phyloP scores from a whole-genome alignment of 2,329 filamentous ascomycete species.

The Trichoderma afroharzianum region DNA sequence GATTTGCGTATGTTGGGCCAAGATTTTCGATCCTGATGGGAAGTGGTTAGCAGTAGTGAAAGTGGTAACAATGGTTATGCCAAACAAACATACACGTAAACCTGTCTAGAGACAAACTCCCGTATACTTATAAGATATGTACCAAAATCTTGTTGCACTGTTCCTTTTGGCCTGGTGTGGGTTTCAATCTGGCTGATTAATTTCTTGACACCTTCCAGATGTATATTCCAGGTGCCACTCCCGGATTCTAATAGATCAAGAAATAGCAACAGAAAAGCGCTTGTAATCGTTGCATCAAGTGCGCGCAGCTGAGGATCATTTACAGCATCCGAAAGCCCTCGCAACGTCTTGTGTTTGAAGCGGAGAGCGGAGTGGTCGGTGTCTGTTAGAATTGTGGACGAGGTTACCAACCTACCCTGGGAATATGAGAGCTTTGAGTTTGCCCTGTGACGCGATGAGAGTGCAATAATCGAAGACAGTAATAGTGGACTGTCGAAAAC shows the following conservation, averaged over 20 bases:
- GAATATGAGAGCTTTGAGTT: neutral
- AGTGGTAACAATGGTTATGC: neutral
- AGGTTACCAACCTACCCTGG: neutral
- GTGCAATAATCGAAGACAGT: neutral
- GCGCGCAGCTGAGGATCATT: neutral
- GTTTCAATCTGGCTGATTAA: neutral
- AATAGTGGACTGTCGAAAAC: neutral
- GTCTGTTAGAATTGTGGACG: neutral
- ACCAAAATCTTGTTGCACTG: neutral
- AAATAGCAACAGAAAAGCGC: neutral
- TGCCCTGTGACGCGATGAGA: neutral
- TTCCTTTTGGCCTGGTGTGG: neutral
- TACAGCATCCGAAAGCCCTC: neutral
- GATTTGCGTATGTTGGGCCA: neutral
- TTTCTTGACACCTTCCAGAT: neutral
- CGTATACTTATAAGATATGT: neutral
- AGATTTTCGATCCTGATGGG: neutral
- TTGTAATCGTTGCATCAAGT: neutral
- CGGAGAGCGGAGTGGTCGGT: neutral
- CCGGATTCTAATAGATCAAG: neutral
- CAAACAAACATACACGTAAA: neutral
- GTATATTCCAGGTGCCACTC: neutral
- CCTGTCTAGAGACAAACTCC: neutral
- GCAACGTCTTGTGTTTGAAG: neutral
- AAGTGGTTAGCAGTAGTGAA: neutral